Evolutionary conservation across 2,329 filamentous ascomycete species (phyloP), one percentile per base, ranked within the genome.

Genomic region (Phialophora verrucosa): DNA sequence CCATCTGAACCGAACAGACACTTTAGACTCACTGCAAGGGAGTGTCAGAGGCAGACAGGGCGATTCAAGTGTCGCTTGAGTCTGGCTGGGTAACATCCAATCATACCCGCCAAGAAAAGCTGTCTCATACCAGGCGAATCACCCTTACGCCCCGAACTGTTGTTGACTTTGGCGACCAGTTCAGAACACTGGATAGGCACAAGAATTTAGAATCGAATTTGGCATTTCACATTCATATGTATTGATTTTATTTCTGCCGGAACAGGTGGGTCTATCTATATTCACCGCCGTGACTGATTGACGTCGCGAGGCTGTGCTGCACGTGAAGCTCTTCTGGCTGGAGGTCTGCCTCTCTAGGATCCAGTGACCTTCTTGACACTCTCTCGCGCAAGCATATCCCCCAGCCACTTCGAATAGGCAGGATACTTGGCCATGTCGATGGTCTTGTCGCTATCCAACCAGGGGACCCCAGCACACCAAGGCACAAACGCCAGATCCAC

Each of bases 361-460:
- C 27, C 53, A 0, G 14, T 31, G 29, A 55, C 29, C 29, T 55
- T 55, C 53, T 55, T 55, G 8, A 55, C 53, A 35, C 53, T 55
- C 4, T 55, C 53, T 17, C 53, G 6, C 12, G 53, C 53, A 17
- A 55, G 29, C 53, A 55, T 55, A 17, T 35, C 53, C 29, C n/a
- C 53, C 29, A 55, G 17, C 53, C 53, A 55, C 53, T 55, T 55
- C 11, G 25, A 31, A n/a, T 55, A 55, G 17, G 53, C 53, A 20
- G 53, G 25, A 55, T 55, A 55, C 29, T 55, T 55, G 29, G 25
- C 29, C 25, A 55, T 31, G 4, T 55, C 53, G 29, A 55, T 29
- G 17, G 23, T 55, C 25, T 55, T 55, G 53, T 55, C 53, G 27
- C 11, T 29, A 11, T 55, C 29, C 25, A 55, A 11, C 29, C 53